Evolutionary conservation across 176 grass and related monocot species (phyloP).

Genomic region (Hyparrhenia diplandra): DNA sequence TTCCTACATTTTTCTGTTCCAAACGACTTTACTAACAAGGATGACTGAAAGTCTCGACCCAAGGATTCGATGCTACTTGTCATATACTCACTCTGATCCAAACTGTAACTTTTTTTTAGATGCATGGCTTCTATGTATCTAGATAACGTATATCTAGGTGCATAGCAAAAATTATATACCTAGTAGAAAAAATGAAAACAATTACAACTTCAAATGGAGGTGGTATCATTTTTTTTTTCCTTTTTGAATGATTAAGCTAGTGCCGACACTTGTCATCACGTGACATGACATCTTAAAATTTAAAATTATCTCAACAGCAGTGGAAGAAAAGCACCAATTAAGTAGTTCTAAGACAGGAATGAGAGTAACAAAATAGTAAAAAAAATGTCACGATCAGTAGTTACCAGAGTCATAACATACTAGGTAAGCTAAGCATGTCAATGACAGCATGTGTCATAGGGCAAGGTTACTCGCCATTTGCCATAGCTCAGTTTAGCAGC

Average conservation of each 20-base stretch:
- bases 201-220: neutral
- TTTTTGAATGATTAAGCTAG: conserved; percentile 6
- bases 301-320: neutral
- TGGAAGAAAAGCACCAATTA: conserved; percentile 20
- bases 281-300: conserved; percentile 10
- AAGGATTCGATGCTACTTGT: too few relatives aligned
- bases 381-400: neutral
- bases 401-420: neutral
- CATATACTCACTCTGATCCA: too few relatives aligned
- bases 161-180: neutral
- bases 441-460: neutral
- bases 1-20: too few relatives aligned
- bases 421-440: neutral
- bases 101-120: too few relatives aligned
- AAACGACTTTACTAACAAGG: too few relatives aligned
- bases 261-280: conserved; percentile 24
- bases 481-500: conserved; percentile 24
- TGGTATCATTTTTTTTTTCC: neutral
- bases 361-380: neutral
- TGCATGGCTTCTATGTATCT: too few relatives aligned
- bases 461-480: neutral
- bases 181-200: neutral
- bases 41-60: too few relatives aligned
- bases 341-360: neutral
- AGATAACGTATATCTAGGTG: too few relatives aligned